Conservation (phyloP, 192 early-diverging fungal species). For the Kappamyces sp. region DNA sequence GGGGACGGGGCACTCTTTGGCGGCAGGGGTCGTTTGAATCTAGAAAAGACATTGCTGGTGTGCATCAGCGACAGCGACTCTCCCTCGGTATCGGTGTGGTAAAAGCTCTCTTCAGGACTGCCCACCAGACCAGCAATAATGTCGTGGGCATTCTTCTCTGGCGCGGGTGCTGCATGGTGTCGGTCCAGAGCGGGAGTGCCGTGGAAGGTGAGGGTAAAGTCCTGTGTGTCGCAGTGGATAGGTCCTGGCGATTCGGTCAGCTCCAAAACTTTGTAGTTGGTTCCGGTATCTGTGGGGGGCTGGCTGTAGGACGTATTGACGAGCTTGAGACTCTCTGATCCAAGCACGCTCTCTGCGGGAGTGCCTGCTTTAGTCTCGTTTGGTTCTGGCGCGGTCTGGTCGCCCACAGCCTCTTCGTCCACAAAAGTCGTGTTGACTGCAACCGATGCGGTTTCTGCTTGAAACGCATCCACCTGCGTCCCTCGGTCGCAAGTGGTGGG, state of each 20-base stretch:
- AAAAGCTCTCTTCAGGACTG: conserved; percentile 1
- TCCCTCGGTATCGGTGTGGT: conserved; percentile 2
- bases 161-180: too few species aligned
- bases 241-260: too few species aligned
- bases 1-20: too few species aligned
- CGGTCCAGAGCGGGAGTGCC: too few species aligned
- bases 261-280: not conserved
- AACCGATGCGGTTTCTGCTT: not conserved
- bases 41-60: too few species aligned
- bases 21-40: too few species aligned
- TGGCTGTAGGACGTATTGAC: too few species aligned
- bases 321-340: too few species aligned
- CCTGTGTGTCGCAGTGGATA: too few species aligned
- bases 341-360: not conserved
- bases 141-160: conserved; percentile 1
- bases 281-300: not conserved
- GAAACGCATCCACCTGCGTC: not conserved
- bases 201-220: not conserved
- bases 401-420: not conserved
- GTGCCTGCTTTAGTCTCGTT: not conserved
- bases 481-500: too few species aligned
- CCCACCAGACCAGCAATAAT: conserved; percentile 1
- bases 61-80: too few species aligned
- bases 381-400: not conserved
- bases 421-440: not conserved